phyloP scores from a whole-genome alignment of 495 filamentous ascomycete species.

The Hyaloscypha finlandica region DNA sequence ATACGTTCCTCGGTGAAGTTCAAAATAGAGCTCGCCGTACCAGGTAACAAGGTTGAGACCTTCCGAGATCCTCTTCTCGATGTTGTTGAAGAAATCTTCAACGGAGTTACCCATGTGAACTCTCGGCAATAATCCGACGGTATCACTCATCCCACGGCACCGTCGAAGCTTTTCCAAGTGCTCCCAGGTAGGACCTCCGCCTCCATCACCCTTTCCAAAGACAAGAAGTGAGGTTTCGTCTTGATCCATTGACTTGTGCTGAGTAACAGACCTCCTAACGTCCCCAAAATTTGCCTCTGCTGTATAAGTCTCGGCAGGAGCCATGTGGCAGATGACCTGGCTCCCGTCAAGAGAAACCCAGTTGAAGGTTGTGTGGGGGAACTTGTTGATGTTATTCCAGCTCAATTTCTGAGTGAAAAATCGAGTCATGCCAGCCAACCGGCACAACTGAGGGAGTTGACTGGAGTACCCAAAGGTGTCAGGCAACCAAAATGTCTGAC shows the following conservation, averaged over 20 bases:
- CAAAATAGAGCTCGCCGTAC: conserved; percentile 98
- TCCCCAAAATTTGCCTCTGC: conserved; percentile 94
- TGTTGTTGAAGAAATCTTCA: conserved; percentile 89
- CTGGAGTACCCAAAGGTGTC: conserved; percentile 97
- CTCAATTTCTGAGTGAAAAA: conserved; percentile 97
- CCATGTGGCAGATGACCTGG: conserved; percentile 97
- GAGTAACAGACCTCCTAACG: conserved; percentile 83
- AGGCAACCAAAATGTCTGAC: conserved; percentile 92
- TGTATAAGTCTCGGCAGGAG: conserved; percentile 92
- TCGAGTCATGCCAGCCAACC: conserved; percentile 87
- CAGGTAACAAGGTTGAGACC: conserved; percentile 87
- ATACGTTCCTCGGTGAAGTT: conserved; percentile 94
- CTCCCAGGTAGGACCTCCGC: conserved; percentile 91
- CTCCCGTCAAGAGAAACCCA: conserved; percentile 95
- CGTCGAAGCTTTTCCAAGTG: conserved; percentile 93
- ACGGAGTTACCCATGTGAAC: conserved; percentile 90
- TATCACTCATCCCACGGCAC: conserved; percentile 92
- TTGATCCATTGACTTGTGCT: conserved; percentile 93
- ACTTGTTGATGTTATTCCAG: conserved; percentile 97
- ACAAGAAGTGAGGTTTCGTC: conserved; percentile 86
- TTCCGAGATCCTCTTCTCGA: conserved; percentile 71
- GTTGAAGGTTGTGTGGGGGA: conserved; percentile 97
- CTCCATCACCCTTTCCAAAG: conserved; percentile 95
- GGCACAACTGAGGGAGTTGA: conserved; percentile 90
- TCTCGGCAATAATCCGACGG: conserved; percentile 76